Evolutionary conservation across 495 filamentous ascomycete genomes (phyloP).

Genomic region (Parathielavia appendiculata): DNA sequence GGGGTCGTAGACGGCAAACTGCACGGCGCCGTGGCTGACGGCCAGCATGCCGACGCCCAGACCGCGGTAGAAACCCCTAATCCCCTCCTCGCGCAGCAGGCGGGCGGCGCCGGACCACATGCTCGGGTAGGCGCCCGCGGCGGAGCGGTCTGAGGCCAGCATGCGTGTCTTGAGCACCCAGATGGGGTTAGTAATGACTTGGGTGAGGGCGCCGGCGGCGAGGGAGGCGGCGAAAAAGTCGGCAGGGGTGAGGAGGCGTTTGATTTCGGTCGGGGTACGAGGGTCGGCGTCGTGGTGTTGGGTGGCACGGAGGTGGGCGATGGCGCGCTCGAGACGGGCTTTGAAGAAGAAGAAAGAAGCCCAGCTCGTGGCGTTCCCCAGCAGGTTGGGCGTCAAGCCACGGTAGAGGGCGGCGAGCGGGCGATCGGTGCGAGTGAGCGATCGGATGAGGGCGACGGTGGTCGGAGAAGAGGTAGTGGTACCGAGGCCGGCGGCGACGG

Average conservation of each 20-base stretch:
- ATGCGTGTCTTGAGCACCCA: conserved; percentile 99
- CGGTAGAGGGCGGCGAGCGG: conserved; percentile 71
- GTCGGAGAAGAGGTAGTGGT: conserved; percentile 31
- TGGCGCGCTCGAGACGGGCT: conserved; percentile 39
- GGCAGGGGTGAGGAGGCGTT: conserved; percentile 49
- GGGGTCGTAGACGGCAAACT: conserved; percentile 93
- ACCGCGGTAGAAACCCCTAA: conserved; percentile 76
- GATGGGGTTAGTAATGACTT: conserved; percentile 85
- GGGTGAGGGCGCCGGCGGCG: conserved; percentile 66
- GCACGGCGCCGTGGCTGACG: conserved; percentile 90
- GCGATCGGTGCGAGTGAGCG: conserved; percentile 37
- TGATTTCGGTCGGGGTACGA: not conserved
- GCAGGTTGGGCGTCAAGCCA: conserved; percentile 80
- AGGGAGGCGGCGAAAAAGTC: conserved; percentile 85
- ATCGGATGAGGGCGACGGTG: conserved; percentile 42
- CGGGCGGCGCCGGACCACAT: conserved; percentile 61
- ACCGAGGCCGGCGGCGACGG: conserved; percentile 27
- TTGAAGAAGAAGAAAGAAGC: conserved; percentile 80
- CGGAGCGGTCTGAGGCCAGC: conserved; percentile 69
- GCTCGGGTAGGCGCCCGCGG: conserved; percentile 75
- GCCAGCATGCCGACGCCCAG: conserved; percentile 78
- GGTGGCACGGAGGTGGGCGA: conserved; percentile 23
- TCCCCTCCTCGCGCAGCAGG: conserved; percentile 64
- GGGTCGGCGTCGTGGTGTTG: not conserved
- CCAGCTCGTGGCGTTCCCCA: conserved; percentile 90